These are phyloP conservation scores for Aspergillus caelatus DNA, from an alignment of 2,329 filamentous ascomycete species.

Conservation along the genomic window DNA sequence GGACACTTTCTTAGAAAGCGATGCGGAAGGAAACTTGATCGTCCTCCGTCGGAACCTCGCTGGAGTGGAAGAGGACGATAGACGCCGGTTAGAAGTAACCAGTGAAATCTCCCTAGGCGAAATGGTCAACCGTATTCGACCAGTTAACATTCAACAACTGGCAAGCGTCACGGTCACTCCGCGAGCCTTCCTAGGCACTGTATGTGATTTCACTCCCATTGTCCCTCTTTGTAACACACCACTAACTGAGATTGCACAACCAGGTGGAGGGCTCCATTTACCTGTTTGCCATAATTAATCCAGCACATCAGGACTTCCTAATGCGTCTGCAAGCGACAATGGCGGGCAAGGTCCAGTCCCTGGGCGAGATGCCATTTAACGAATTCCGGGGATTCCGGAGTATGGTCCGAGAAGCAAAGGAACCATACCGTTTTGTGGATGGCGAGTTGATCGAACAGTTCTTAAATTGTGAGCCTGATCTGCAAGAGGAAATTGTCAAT, in stretches of 20 bases:
- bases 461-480: constrained; percentile 66
- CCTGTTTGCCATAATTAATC: constrained; percentile 78
- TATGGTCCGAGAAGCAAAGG: constrained; percentile 68
- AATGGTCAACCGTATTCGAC: constrained; percentile 86
- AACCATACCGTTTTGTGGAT: constrained; percentile 86
- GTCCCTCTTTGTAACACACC: background rate
- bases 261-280: constrained; percentile 91
- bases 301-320: constrained; percentile 74
- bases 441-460: constrained; percentile 89
- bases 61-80: constrained; percentile 75
- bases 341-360: constrained; percentile 65
- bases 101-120: constrained; percentile 87
- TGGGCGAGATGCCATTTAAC: constrained; percentile 75
- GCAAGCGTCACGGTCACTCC: constrained; percentile 72
- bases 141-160: constrained; percentile 68
- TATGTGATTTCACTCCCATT: constrained; percentile 49
- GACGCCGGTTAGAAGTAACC: constrained; percentile 68
- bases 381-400: constrained; percentile 82
- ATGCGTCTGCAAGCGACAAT: constrained; percentile 78
- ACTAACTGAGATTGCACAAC: background rate
- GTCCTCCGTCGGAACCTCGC: constrained; percentile 74
- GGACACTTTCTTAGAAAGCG: constrained; percentile 78
- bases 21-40: constrained; percentile 84
- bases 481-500: constrained; percentile 57
- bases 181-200: constrained; percentile 84